Base-by-base conservation (phyloP, 148 eudicot species). In the Heliosperma pusillum region DNA sequence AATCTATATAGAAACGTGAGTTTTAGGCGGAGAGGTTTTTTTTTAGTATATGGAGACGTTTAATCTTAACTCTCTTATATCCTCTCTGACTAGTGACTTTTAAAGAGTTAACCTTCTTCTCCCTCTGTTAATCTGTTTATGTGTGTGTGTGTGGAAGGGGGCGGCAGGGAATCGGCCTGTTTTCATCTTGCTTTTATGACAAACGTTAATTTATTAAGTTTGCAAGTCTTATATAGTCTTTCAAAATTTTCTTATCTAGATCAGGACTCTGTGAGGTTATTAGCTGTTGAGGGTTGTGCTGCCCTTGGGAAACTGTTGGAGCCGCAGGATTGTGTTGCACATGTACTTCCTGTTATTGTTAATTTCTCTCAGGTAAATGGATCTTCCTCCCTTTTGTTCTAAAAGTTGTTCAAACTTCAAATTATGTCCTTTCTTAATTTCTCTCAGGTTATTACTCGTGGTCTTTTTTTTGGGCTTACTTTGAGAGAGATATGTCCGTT, bases 221-320 rank as follows among this genome's bases (percentile, higher is more conserved):
- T 21, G 25, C 2, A 2, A 12, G 57, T 69, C 53, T 56, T 82
- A 62, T 10, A 36, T 74, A 72, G 52, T 7, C 27, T 60, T 62
- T 68, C 27, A 45, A 73, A 5, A 52, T 40, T 24, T 9, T 71
- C 16, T 72, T 26, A 26, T 50, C 10, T 84, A 95, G 99, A 95
- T 83, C 99, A 95, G 82, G 99, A 95, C 76, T 95, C 99, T 83
- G 97, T 95, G 55, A 96, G 99, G 40, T 83, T 95, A 58, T 86
- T 95, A 79, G 99, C 97, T 85, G 99, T 95, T 71, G 99, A 95
- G 86, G 96, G 93, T 24, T 92, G 99, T 81, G 99, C 99, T 69
- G 96, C 99, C 56, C 92, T 95, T 81, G 99, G 99, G 40, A 92
- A 95, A 86, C 85, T 92, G 88, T 81, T 95, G 89, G 96, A 92